A percentile compares a stretch with the other conserved stretches of the same genome.
Evolutionary conservation across 495 filamentous ascomycete species (phyloP).

Genomic region (Glonium stellatum): DNA sequence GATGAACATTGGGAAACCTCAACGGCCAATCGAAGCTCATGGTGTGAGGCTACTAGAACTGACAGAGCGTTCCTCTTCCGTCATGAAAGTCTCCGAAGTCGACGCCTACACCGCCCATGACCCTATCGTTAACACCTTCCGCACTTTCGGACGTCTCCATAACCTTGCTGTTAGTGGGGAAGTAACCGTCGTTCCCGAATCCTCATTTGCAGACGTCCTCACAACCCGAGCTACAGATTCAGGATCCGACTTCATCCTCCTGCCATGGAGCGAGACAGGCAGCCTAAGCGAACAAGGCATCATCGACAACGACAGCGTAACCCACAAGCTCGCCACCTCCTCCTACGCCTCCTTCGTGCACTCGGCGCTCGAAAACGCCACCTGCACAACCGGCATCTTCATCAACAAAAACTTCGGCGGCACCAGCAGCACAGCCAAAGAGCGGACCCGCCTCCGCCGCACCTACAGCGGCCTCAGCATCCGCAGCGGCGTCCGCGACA

Average conservation of each 20-base stretch:
- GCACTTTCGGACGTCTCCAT: slow-evolving; percentile 77
- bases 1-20: slow-evolving; percentile 14
- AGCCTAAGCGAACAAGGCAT: slow-evolving; percentile 52
- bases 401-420: slow-evolving; percentile 68
- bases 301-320: slow-evolving; percentile 38
- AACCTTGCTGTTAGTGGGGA: slow-evolving; percentile 77
- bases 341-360: slow-evolving; percentile 43
- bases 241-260: slow-evolving; percentile 69
- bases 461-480: slow-evolving; percentile 53
- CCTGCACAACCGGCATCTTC: slow-evolving; percentile 71
- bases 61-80: slow-evolving; percentile 85
- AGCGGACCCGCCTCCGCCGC: slow-evolving; percentile 37
- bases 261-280: slow-evolving; percentile 89
- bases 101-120: slow-evolving; percentile 72
- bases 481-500: slow-evolving; percentile 41
- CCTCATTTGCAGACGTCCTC: slow-evolving; percentile 71
- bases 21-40: slow-evolving; percentile 66
- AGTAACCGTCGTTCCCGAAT: slow-evolving; percentile 67
- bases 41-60: slow-evolving; percentile 81
- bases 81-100: slow-evolving; percentile 85
- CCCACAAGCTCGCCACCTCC: slow-evolving; percentile 28
- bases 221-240: slow-evolving; percentile 58
- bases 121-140: slow-evolving; percentile 86
- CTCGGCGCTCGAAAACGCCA: slow-evolving; percentile 52
- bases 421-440: slow-evolving; percentile 33